Evolutionary conservation across 2,329 filamentous ascomycete species (phyloP).

Genomic region (Diaporthe australafricana): DNA sequence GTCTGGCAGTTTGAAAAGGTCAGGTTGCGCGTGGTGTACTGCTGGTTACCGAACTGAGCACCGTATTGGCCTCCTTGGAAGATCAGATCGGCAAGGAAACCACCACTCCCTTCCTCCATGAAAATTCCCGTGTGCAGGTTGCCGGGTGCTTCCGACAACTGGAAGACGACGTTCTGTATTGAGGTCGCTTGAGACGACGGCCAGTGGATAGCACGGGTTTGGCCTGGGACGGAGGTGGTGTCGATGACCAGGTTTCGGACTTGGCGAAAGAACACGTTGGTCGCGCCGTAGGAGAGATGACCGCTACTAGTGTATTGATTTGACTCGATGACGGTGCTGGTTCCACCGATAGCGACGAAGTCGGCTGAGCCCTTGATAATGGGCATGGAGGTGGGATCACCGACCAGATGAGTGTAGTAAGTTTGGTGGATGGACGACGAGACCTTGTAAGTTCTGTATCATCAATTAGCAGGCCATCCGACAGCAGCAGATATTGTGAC

Average conservation of each 20-base stretch:
- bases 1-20: slow-evolving; percentile 73
- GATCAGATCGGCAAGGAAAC: slow-evolving; percentile 75
- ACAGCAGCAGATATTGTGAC: background rate
- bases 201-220: slow-evolving; percentile 69
- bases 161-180: slow-evolving; percentile 69
- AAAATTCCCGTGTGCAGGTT: slow-evolving; percentile 69
- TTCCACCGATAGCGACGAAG: slow-evolving; percentile 57
- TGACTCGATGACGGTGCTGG: slow-evolving; percentile 55
- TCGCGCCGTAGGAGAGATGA: slow-evolving; percentile 60
- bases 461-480: background rate
- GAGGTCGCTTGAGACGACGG: slow-evolving; percentile 74
- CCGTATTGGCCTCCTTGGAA: slow-evolving; percentile 78
- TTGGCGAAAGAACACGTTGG: slow-evolving; percentile 71
- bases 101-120: slow-evolving; percentile 74
- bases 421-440: slow-evolving; percentile 76
- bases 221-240: slow-evolving; percentile 62
- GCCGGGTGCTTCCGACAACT: slow-evolving; percentile 56
- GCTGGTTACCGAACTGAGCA: slow-evolving; percentile 70
- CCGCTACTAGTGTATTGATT: slow-evolving; percentile 56
- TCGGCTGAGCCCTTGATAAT: slow-evolving; percentile 63
- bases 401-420: slow-evolving; percentile 84
- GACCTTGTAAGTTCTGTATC: slow-evolving; percentile 71
- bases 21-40: slow-evolving; percentile 77
- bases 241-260: slow-evolving; percentile 70
- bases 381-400: slow-evolving; percentile 71